These are phyloP conservation scores for Xylariales sp. DNA, from an alignment of 2,329 filamentous ascomycete genomes.

Conservation along the genomic window DNA sequence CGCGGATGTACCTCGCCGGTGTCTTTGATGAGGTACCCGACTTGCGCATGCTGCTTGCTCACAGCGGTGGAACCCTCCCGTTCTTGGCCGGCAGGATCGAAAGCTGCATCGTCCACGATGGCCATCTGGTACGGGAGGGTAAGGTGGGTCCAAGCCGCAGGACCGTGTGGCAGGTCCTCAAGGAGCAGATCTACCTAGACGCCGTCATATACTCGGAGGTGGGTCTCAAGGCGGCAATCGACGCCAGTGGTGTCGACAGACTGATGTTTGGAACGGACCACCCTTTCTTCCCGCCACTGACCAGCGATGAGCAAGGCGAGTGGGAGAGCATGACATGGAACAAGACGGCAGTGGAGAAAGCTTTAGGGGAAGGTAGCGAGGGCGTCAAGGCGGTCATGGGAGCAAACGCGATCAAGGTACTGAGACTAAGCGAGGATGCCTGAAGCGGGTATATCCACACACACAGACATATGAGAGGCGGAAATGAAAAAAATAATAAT, in stretches of 20 bases:
- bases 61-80: constrained; percentile 83
- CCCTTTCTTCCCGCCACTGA: constrained; percentile 78
- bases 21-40: constrained; percentile 73
- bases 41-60: constrained; percentile 74
- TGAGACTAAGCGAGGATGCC: constrained; percentile 21
- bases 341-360: constrained; percentile 28
- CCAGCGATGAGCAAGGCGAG: constrained; percentile 54
- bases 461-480: too few relatives aligned
- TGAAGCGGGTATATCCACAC: too few relatives aligned
- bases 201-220: constrained; percentile 79
- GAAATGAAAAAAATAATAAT: too few relatives aligned
- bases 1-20: constrained; percentile 80
- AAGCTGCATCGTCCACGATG: constrained; percentile 81
- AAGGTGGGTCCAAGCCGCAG: constrained; percentile 43
- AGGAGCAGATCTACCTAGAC: constrained; percentile 79
- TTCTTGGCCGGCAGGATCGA: constrained; percentile 87
- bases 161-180: constrained; percentile 52
- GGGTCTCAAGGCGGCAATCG: constrained; percentile 66
- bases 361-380: constrained; percentile 21
- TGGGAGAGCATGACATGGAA: constrained; percentile 68
- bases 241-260: constrained; percentile 63
- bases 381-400: constrained; percentile 24
- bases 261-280: constrained; percentile 81
- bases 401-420: constrained; percentile 23
- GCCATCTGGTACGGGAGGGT: constrained; percentile 63